Percentiles rank a stretch among this genome's conserved stretches.
phyloP scores from a whole-genome alignment of 225 moss, liverwort and hornwort genomes.

The Ulota crispa region DNA sequence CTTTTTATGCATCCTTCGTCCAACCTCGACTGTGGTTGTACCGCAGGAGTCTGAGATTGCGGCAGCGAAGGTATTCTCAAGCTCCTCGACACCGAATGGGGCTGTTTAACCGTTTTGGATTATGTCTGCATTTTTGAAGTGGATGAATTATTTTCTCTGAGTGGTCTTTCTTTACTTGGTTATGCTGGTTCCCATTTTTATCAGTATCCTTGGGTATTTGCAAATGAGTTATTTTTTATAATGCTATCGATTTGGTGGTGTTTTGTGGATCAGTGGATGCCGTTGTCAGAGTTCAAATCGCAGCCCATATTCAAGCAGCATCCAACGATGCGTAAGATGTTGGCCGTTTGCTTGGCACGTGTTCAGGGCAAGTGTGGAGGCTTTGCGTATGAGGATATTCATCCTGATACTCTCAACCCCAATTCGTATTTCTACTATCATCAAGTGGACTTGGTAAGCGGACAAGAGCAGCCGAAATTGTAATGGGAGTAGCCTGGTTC shows the following conservation, averaged over 20 bases:
- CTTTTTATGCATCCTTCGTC: conserved; percentile 66
- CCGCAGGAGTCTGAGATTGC: conserved; percentile 64
- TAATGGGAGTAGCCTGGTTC: neutral
- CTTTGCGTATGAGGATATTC: conserved; percentile 26
- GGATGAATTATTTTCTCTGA: neutral
- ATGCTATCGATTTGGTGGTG: neutral
- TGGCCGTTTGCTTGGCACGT: conserved; percentile 51
- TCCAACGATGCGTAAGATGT: conserved; percentile 39
- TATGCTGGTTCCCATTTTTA: neutral
- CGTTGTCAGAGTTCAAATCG: conserved; percentile 41
- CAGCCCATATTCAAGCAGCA: conserved; percentile 43
- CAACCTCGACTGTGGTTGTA: conserved; percentile 47
- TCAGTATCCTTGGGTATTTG: neutral
- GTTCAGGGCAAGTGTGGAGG: conserved; percentile 37
- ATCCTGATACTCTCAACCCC: conserved; percentile 26
- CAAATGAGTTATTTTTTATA: neutral
- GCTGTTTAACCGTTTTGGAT: neutral
- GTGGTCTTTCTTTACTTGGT: neutral
- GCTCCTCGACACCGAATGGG: neutral
- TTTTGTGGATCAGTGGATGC: conserved; percentile 52
- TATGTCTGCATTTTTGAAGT: neutral
- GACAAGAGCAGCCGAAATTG: conserved; percentile 17
- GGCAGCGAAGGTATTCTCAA: conserved; percentile 55
- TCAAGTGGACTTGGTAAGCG: conserved; percentile 17
- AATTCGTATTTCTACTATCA: conserved; percentile 38